Percentiles rank a stretch among this genome's conserved stretches.
phyloP scores from a whole-genome alignment of 305 asterid genomes.

The Salvia sclarea region DNA sequence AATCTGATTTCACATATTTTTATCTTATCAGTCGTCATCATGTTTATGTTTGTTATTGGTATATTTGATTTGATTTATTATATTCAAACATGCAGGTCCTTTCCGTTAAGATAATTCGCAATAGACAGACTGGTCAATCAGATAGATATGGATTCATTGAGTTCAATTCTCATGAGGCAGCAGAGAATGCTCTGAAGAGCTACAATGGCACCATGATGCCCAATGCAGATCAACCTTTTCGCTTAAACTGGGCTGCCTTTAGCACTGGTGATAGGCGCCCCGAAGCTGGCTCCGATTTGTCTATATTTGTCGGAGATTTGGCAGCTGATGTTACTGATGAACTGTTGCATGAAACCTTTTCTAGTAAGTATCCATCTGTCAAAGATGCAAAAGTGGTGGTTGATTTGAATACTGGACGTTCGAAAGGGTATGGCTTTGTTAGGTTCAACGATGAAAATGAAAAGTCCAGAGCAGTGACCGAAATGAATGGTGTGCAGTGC shows the following conservation, averaged over 20 bases:
- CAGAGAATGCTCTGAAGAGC: slow-evolving; percentile 68
- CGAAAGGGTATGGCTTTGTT: slow-evolving; percentile 53
- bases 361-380: slow-evolving; percentile 60
- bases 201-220: slow-evolving; percentile 68
- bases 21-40: not conserved
- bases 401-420: slow-evolving; percentile 44
- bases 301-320: slow-evolving; percentile 55
- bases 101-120: slow-evolving; percentile 73
- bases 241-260: slow-evolving; percentile 79
- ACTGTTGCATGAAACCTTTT: slow-evolving; percentile 58
- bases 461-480: slow-evolving; percentile 44
- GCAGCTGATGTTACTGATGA: slow-evolving; percentile 60
- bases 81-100: slow-evolving; percentile 45
- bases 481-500: slow-evolving; percentile 47
- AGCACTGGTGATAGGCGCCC: slow-evolving; percentile 67
- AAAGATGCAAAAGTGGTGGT: slow-evolving; percentile 50
- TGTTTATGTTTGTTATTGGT: slow-evolving; percentile 20
- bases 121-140: slow-evolving; percentile 78
- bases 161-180: slow-evolving; percentile 58
- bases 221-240: slow-evolving; percentile 65
- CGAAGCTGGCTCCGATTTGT: slow-evolving; percentile 52
- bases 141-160: slow-evolving; percentile 80
- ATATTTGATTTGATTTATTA: slow-evolving; percentile 19
- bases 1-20: too few species aligned
- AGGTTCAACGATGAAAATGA: slow-evolving; percentile 53